A percentile compares a stretch with the other conserved stretches of the same genome.
Evolutionary conservation across 257 asterid species (phyloP).

Genomic region (Osmanthus fragrans): DNA sequence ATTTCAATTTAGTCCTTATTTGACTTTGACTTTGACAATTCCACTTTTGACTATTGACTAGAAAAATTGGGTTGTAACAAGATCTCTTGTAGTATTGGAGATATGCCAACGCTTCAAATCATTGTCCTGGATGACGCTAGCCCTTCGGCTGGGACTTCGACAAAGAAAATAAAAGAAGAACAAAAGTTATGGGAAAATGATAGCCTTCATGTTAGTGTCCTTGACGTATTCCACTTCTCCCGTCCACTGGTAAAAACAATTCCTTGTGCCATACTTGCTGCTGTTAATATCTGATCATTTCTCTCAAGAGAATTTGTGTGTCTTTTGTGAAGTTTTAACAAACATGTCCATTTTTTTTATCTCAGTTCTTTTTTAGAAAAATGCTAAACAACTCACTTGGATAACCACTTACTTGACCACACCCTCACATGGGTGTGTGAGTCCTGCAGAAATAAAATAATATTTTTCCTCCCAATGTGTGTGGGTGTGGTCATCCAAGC

Average conservation of each 20-base stretch:
- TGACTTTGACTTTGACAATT: no score
- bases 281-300: not conserved
- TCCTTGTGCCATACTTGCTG: not conserved
- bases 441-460: no score
- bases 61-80: no score
- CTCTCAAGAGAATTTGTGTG: not conserved
- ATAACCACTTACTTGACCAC: no score
- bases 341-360: not conserved
- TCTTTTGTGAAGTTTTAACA: not conserved
- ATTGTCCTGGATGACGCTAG: constrained; percentile 7
- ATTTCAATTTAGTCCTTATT: no score
- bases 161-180: constrained; percentile 10
- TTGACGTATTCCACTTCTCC: no score
- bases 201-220: not conserved
- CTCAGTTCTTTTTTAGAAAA: no score
- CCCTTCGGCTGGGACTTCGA: not conserved
- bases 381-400: no score
- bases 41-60: no score
- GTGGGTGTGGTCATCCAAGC: no score
- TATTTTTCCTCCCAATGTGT: no score
- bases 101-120: constrained; percentile 3
- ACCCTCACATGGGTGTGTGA: no score
- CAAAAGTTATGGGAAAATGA: constrained; percentile 8
- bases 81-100: constrained; percentile 25
- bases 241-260: not conserved